phyloP scores from a whole-genome alignment of 75 land plant genomes.

The Adiantum capillusveneris region DNA sequence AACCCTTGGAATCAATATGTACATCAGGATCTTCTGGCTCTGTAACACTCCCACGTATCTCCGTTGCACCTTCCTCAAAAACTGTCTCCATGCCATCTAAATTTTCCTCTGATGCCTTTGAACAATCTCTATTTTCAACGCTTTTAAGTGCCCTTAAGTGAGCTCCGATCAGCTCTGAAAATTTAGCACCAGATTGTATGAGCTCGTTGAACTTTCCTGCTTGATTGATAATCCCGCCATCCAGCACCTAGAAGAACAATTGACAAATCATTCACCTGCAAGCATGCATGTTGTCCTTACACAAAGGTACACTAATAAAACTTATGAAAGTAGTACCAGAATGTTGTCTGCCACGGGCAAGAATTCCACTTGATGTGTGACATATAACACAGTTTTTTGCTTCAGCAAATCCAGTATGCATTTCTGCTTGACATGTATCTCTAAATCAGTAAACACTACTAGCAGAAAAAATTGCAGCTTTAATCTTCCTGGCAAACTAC shows the following conservation, averaged over 20 bases:
- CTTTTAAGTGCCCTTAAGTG: conserved; percentile 37
- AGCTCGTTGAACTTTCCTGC: conserved; percentile 51
- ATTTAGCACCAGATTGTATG: conserved; percentile 24
- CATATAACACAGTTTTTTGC: conserved; percentile 66
- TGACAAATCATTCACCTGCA: not conserved
- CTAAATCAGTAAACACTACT: not conserved
- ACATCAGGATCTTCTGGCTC: conserved; percentile 10
- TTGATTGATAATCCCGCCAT: conserved; percentile 47
- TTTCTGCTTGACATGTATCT: conserved; percentile 34
- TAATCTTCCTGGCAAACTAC: conserved; percentile 16
- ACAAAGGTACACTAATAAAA: not conserved
- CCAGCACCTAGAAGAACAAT: conserved; percentile 43
- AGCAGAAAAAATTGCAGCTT: not conserved
- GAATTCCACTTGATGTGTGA: conserved; percentile 85
- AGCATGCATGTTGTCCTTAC: too few species aligned
- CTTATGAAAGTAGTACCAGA: conserved; percentile 31
- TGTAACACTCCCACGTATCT: conserved; percentile 9
- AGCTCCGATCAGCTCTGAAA: conserved; percentile 42
- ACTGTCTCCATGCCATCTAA: too few species aligned
- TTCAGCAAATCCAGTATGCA: conserved; percentile 49
- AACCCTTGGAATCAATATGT: not conserved
- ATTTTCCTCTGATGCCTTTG: not conserved
- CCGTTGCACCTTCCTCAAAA: not conserved
- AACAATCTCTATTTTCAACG: conserved; percentile 16
- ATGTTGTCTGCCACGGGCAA: conserved; percentile 60